phyloP scores from a whole-genome alignment of 2,329 filamentous ascomycete genomes.

The Phaeosphaeria sp. region DNA sequence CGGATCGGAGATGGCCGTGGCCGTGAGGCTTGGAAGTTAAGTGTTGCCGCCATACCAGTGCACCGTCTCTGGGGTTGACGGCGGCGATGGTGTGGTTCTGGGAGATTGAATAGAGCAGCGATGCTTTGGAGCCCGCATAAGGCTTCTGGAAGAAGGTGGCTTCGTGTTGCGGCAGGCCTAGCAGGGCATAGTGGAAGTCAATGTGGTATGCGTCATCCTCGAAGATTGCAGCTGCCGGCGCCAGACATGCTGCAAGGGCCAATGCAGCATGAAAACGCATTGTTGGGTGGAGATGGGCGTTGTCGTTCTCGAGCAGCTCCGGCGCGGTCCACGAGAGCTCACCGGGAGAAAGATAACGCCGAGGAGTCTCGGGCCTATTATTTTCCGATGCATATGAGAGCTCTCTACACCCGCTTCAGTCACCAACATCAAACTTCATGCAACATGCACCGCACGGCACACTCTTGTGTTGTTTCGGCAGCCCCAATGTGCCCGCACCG shows the following conservation, averaged over 20 bases:
- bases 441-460: slow-evolving; percentile 2
- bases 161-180: slow-evolving; percentile 80
- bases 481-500: background rate
- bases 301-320: background rate
- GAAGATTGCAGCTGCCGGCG: slow-evolving; percentile 73
- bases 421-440: slow-evolving; percentile 3
- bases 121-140: slow-evolving; percentile 79
- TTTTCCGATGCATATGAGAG: background rate
- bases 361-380: background rate
- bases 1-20: slow-evolving; percentile 66
- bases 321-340: background rate
- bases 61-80: slow-evolving; percentile 85
- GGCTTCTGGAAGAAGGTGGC: slow-evolving; percentile 96
- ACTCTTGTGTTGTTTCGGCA: slow-evolving; percentile 1
- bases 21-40: slow-evolving; percentile 56
- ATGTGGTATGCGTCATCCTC: slow-evolving; percentile 88
- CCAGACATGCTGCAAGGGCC: slow-evolving; percentile 51
- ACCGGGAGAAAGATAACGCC: background rate
- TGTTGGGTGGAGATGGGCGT: slow-evolving; percentile 24
- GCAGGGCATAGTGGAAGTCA: slow-evolving; percentile 90
- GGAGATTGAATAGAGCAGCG: slow-evolving; percentile 88
- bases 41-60: slow-evolving; percentile 84
- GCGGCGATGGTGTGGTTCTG: slow-evolving; percentile 84
- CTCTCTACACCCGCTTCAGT: background rate
- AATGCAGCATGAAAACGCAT: slow-evolving; percentile 48